Conservation (phyloP, 805 yeast species). For the Candida schatavii region DNA sequence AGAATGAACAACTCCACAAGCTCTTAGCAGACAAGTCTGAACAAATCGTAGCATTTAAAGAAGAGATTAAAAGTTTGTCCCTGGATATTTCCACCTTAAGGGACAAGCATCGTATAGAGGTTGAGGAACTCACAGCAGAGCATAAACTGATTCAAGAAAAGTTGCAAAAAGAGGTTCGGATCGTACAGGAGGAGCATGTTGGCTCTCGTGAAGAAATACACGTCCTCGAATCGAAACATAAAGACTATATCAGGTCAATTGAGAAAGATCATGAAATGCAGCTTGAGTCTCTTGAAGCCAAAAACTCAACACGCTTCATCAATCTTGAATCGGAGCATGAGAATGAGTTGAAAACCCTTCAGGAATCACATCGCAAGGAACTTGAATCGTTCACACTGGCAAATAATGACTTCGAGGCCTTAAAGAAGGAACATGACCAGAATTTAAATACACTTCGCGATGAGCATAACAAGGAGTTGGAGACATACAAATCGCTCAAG, state of each 20-base stretch:
- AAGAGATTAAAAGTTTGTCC: constrained; percentile 6
- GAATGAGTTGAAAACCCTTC: not conserved
- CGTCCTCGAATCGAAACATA: not conserved
- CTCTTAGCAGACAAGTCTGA: not conserved
- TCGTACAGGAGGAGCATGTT: not conserved
- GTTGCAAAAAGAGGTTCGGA: constrained; percentile 1
- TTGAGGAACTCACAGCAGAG: not conserved
- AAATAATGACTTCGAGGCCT: not conserved
- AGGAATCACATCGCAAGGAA: not conserved
- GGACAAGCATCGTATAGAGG: too few relatives aligned
- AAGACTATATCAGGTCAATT: not conserved
- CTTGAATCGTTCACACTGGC: not conserved
- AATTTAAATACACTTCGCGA: not conserved
- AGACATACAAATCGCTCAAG: not conserved
- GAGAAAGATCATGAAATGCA: not conserved
- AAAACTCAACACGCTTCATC: not conserved
- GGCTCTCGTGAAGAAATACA: not conserved
- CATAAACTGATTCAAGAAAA: not conserved
- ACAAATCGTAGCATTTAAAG: not conserved
- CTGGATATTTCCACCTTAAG: too few relatives aligned
- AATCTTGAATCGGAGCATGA: not conserved
- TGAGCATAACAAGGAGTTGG: not conserved
- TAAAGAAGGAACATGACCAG: not conserved
- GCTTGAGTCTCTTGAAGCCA: not conserved
- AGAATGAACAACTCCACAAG: not conserved